Conservation (phyloP, 345 rosid genomes). For the Turritis glabra region DNA sequence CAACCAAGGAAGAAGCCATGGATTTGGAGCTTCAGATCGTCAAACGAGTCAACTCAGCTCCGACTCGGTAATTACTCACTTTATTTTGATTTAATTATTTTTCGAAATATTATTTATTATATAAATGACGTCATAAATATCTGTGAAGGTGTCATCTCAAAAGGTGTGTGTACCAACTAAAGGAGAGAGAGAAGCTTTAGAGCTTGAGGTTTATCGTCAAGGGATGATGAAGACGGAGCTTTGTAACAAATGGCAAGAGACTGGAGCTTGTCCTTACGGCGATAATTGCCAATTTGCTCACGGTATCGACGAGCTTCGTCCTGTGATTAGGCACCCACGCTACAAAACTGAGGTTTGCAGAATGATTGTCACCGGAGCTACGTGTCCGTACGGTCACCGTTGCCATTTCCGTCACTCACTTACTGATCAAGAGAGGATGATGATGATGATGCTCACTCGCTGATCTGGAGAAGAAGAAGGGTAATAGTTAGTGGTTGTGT, state of each 20-base stretch:
- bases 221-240: constrained; percentile 92
- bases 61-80: constrained; percentile 44
- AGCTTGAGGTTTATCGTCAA: constrained; percentile 71
- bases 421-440: constrained; percentile 63
- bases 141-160: constrained; percentile 30
- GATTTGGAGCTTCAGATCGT: constrained; percentile 32
- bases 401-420: constrained; percentile 96
- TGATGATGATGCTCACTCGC: constrained; percentile 38
- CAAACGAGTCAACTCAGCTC: constrained; percentile 40
- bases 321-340: constrained; percentile 86
- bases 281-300: constrained; percentile 88
- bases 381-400: constrained; percentile 88
- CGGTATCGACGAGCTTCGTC: constrained; percentile 81
- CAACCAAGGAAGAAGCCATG: constrained; percentile 41
- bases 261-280: constrained; percentile 78
- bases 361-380: constrained; percentile 67
- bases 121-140: not conserved
- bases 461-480: constrained; percentile 26
- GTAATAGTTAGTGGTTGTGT: constrained; percentile 33
- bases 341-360: constrained; percentile 87
- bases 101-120: not conserved
- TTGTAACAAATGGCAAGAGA: constrained; percentile 97
- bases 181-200: constrained; percentile 57
- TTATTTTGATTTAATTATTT: not conserved
- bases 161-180: constrained; percentile 35